phyloP scores from a whole-genome alignment of 1,284 basidiomycete species.

The Trichosporon sp. region DNA sequence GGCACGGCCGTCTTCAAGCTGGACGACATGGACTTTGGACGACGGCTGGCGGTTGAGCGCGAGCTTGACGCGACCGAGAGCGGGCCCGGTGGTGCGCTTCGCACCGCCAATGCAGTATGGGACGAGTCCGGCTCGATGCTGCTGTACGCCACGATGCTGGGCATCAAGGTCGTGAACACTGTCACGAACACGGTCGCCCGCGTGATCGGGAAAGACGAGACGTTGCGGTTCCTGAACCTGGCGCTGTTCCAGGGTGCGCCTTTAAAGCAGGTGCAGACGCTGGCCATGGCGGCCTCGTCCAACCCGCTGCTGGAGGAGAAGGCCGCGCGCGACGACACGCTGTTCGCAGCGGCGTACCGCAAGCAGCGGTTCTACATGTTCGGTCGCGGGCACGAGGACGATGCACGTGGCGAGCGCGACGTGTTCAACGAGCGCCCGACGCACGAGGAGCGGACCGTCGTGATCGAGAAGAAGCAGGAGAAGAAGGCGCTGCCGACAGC shows the following conservation, averaged over 20 bases:
- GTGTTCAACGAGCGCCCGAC: conserved; percentile 99
- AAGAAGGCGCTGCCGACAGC: conserved; percentile 67
- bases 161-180: conserved; percentile 95
- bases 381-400: conserved; percentile 88
- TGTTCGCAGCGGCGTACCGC: conserved; percentile 92
- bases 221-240: conserved; percentile 84
- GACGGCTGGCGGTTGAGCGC: conserved; percentile 85
- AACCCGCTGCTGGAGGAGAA: conserved; percentile 91
- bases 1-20: conserved; percentile 86
- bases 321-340: conserved; percentile 79
- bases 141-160: conserved; percentile 88
- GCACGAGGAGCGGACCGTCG: conserved; percentile 91
- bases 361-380: conserved; percentile 96
- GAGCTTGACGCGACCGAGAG: conserved; percentile 69
- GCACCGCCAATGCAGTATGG: conserved; percentile 86
- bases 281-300: conserved; percentile 90
- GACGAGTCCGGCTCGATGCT: conserved; percentile 95
- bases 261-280: conserved; percentile 80
- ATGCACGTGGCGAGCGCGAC: conserved; percentile 85
- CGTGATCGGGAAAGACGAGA: conserved; percentile 92
- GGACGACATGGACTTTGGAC: conserved; percentile 99
- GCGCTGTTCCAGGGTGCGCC: conserved; percentile 91
- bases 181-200: conserved; percentile 91
- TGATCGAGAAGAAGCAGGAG: conserved; percentile 66
- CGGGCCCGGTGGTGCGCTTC: conserved; percentile 52